Evolutionary conservation across 805 yeast species (phyloP), one percentile per base, ranked within the genome.

Genomic region (Barnettozyma wickerhamii): DNA sequence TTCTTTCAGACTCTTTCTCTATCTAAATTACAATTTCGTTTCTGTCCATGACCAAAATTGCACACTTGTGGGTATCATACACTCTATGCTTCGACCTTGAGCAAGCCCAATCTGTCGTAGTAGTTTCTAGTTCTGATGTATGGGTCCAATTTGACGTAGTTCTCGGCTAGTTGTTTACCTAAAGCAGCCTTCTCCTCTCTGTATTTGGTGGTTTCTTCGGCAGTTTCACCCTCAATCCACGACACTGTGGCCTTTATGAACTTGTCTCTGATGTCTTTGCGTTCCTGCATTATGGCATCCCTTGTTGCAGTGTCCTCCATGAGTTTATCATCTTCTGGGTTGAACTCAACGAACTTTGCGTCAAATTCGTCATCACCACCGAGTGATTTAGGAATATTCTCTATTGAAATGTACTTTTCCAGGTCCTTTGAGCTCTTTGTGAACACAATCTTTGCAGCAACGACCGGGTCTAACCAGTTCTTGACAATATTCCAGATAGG

Each of bases 381-480:
- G 44, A 90, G 62, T 30, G 73, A 76, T 48, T 69, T 65, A 23
- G 95, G 90, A 47, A 93, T 71, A 53, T 76, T 69, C 20, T 75
- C 66, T 21, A 64, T 57, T 33, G 75, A 79, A 30, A 91, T 77
- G 59, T 68, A 77, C 50, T 82, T 71, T 35, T 67, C 69, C 53
- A 91, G 64, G 41, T 93, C 97, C 42, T 78, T 74, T 19, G 68
- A 59, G 49, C 69, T 70, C 56, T 84, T 83, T 19, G 96, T 85
- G 65, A 91, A 93, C 33, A 77, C 75, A 53, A 93, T 87, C 64
- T 91, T 91, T 19, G 91, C 73, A 0, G 96, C 95, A 41, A 91
- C 97, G 19, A 87, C 96, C 3, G 98, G 98, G 59, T 93, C 98
- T 42, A 91, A 70, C 98, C 97, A 91, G 53, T 82, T 81, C 62